Conservation (phyloP, 2,329 filamentous ascomycete genomes). For the Graphilbum sp. region DNA sequence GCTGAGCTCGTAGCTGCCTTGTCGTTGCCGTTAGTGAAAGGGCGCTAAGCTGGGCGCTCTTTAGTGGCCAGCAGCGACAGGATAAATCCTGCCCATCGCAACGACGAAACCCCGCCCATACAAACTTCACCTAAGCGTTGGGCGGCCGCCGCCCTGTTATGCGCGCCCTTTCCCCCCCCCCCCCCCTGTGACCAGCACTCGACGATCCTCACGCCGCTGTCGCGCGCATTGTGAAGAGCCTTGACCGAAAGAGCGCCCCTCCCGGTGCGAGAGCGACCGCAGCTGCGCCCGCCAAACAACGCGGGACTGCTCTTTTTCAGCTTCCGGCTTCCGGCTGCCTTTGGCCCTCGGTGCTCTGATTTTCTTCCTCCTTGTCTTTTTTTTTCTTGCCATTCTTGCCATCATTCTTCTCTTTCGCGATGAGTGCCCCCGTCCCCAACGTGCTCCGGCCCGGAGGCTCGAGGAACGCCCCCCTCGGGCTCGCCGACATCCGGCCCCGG, state of each 20-base stretch:
- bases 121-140: conserved; percentile 1
- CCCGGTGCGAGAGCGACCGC: no score
- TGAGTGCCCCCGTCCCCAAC: conserved; percentile 33
- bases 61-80: no score
- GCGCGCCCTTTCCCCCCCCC: background rate
- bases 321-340: no score
- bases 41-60: no score
- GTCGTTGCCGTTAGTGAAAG: no score
- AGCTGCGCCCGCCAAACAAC: no score
- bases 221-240: background rate
- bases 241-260: no score
- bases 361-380: background rate
- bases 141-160: background rate
- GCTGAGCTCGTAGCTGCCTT: no score
- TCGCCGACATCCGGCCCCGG: conserved; percentile 80
- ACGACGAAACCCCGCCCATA: background rate
- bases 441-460: conserved; percentile 41
- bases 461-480: conserved; percentile 75
- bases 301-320: no score
- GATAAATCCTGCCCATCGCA: background rate
- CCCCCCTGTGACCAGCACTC: no score
- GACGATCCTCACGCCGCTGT: background rate
- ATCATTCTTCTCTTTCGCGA: background rate
- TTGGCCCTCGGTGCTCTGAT: background rate
- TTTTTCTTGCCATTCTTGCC: background rate